Evolutionary conservation across 2,329 filamentous ascomycete species (phyloP), one percentile per base, ranked within the genome.

Genomic region (Ophiostoma ips): DNA sequence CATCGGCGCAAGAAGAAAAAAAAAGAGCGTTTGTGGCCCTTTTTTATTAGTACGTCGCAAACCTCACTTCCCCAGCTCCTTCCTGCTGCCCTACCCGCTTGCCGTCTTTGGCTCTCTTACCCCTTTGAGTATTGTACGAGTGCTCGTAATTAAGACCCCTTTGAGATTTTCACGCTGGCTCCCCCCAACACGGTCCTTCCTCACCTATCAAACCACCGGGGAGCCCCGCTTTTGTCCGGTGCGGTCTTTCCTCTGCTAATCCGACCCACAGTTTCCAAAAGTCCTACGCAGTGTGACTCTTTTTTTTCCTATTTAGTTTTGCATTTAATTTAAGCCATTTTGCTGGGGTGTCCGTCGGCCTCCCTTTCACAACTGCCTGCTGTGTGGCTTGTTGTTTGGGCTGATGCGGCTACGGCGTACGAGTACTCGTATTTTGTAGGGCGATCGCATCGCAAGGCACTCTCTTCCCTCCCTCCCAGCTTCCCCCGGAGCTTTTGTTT

Each of bases 391-490:
- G 24, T 41, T 48, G 35, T n/a, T n/a, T n/a, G n/a, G n/a, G n/a
- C 41, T 19, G 30, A 47, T 48, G 50, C 19, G 30, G 45, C 50
- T 48, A 37, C 35, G n/a, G n/a, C n/a, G n/a, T n/a, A n/a, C n/a
- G n/a, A n/a, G n/a, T n/a, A n/a, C n/a, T n/a, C n/a, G n/a, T n/a
- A n/a, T n/a, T n/a, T 31, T 38, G 50, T 48, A 51, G 50, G 46
- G 48, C 38, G 43, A 44, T 48, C 44, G 34, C 16, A 41, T 35
- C 33, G 41, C 52, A 43, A 37, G 35, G 46, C 28, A 46, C 31
- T 35, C 13, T 31, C 40, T 33, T 43, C 16, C 15, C 35, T 34
- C 31, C 18, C 28, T 36, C 38, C 24, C 46, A 9, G 44, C 31
- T 31, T 21, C 34, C 49, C 24, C 47, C 37, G 21, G 45, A 43